Conservation (phyloP, 108 stramenopile genomes). For the Stephanodiscus triporus region DNA sequence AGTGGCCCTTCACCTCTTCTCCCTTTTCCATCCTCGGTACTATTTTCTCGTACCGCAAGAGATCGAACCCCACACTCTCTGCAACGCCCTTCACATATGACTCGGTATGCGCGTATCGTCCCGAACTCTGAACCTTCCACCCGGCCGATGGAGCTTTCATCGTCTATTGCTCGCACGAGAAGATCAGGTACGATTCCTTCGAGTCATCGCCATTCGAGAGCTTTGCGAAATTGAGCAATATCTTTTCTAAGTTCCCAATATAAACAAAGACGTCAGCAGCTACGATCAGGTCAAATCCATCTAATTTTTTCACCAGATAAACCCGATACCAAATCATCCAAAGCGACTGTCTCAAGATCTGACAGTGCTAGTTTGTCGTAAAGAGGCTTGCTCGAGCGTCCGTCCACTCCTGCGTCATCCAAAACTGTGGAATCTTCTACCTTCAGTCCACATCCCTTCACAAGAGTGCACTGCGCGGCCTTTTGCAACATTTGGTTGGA, state of each 20-base stretch:
- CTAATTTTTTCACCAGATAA: slow-evolving; percentile 14
- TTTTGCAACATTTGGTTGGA: slow-evolving; percentile 72
- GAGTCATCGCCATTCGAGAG: slow-evolving; percentile 32
- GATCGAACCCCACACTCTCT: slow-evolving; percentile 45
- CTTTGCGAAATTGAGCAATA: slow-evolving; percentile 53
- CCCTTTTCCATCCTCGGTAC: slow-evolving; percentile 77
- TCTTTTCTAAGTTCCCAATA: slow-evolving; percentile 59
- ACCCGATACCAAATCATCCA: slow-evolving; percentile 35
- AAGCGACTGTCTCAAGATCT: slow-evolving; percentile 72
- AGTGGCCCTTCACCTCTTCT: slow-evolving; percentile 62
- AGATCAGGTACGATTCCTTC: slow-evolving; percentile 49
- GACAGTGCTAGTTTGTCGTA: slow-evolving; percentile 63
- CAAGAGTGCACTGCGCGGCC: slow-evolving; percentile 58
- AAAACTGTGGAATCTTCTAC: slow-evolving; percentile 11
- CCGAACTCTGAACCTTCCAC: slow-evolving; percentile 62
- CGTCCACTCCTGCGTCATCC: slow-evolving; percentile 25
- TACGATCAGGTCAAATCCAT: slow-evolving; percentile 69
- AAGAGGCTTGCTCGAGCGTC: slow-evolving; percentile 33
- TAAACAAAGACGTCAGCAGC: slow-evolving; percentile 82
- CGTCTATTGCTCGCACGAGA: slow-evolving; percentile 67
- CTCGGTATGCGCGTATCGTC: slow-evolving; percentile 75
- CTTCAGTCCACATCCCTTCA: slow-evolving; percentile 58
- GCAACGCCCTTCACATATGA: slow-evolving; percentile 56
- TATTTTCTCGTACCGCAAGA: slow-evolving; percentile 55
- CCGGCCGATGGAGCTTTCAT: slow-evolving; percentile 57